Conservation (phyloP, 1,284 basidiomycete genomes). For the Ceratobasidium sp. region DNA sequence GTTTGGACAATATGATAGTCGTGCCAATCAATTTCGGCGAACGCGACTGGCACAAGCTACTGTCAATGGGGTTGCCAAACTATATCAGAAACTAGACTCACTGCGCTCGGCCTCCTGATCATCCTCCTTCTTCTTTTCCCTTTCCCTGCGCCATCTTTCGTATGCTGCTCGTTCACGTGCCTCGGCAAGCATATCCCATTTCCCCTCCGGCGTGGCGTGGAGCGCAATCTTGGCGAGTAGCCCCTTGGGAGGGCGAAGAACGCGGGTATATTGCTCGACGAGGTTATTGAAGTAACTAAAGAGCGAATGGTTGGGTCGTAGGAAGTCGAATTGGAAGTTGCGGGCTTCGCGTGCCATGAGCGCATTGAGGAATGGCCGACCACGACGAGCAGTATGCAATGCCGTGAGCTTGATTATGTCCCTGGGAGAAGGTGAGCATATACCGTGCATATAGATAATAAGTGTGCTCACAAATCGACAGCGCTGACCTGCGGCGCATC, state of each 20-base stretch:
- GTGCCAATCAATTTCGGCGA: constrained; percentile 99
- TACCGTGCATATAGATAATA: constrained; percentile 41
- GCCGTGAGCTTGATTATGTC: constrained; percentile 94
- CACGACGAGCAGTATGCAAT: constrained; percentile 91
- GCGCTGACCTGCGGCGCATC: constrained; percentile 88
- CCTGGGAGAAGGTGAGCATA: constrained; percentile 53
- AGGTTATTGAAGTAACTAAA: constrained; percentile 97
- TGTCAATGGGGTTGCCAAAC: constrained; percentile 11
- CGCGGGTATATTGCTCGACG: constrained; percentile 93
- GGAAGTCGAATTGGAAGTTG: constrained; percentile 98
- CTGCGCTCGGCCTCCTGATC: constrained; percentile 87
- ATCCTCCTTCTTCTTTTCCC: constrained; percentile 83
- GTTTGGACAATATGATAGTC: constrained; percentile 99
- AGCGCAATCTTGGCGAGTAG: constrained; percentile 71
- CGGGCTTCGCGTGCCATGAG: constrained; percentile 88
- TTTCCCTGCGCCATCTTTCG: constrained; percentile 82
- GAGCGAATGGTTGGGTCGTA: constrained; percentile 92
- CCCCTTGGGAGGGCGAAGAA: constrained; percentile 83
- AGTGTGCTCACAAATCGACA: constrained; percentile 78
- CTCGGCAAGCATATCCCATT: constrained; percentile 79
- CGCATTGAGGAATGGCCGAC: constrained; percentile 81
- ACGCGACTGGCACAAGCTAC: constrained; percentile 64
- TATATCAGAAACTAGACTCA: constrained; percentile 52
- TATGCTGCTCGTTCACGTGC: constrained; percentile 83
- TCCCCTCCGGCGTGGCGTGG: constrained; percentile 59